phyloP scores from a whole-genome alignment of 2,329 filamentous ascomycete genomes.

The Fusarium piperis region DNA sequence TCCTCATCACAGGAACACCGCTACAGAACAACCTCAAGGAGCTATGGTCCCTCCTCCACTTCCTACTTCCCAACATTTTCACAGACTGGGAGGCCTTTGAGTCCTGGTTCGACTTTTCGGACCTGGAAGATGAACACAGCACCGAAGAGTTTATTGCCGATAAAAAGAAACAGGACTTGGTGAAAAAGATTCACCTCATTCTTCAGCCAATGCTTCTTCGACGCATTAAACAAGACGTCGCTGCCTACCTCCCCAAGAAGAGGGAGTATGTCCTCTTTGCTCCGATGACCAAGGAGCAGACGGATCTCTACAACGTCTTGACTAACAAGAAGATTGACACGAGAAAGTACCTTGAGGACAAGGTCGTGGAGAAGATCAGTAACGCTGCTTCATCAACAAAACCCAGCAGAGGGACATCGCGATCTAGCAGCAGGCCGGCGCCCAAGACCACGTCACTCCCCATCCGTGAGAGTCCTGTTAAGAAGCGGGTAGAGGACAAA shows the following conservation, averaged over 20 bases:
- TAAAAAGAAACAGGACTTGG: constrained; percentile 64
- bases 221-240: constrained; percentile 92
- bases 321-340: constrained; percentile 67
- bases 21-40: constrained; percentile 96
- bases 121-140: constrained; percentile 82
- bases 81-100: constrained; percentile 94
- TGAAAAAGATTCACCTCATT: constrained; percentile 87
- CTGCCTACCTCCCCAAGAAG: constrained; percentile 91
- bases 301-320: constrained; percentile 82
- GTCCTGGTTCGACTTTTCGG: constrained; percentile 96
- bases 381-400: constrained; percentile 46
- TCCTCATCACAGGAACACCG: constrained; percentile 94
- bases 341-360: constrained; percentile 83
- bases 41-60: constrained; percentile 93
- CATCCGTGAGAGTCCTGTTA: constrained; percentile 49
- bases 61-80: constrained; percentile 91
- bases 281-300: constrained; percentile 89
- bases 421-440: constrained; percentile 46
- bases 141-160: constrained; percentile 84
- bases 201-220: constrained; percentile 90
- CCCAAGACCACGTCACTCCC: constrained; percentile 45
- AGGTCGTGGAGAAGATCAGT: constrained; percentile 73
- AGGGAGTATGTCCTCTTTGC: constrained; percentile 96
- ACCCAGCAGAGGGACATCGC: constrained; percentile 47
- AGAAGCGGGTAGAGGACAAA: constrained; percentile 40